Evolutionary conservation across 495 filamentous ascomycete species (phyloP).

Genomic region (Xylaria intraflava): DNA sequence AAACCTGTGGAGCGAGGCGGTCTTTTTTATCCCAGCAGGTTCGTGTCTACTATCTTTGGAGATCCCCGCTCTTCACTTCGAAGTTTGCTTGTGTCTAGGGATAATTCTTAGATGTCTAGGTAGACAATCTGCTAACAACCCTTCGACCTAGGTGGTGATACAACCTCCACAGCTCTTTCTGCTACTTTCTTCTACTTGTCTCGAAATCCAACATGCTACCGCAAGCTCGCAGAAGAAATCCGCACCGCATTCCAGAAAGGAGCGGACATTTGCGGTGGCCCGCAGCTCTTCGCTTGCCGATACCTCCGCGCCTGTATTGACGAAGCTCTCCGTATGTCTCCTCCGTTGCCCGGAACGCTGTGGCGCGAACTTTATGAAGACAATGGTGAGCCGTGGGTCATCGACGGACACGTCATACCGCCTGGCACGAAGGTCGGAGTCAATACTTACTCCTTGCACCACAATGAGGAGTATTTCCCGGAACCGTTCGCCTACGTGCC

Average conservation of each 20-base stretch:
- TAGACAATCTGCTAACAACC: neutral
- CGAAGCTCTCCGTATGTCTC: conserved; percentile 52
- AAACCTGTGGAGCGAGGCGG: conserved; percentile 13
- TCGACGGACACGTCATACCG: conserved; percentile 46
- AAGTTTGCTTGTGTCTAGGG: too few species aligned
- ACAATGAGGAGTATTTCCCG: conserved; percentile 48
- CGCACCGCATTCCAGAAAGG: conserved; percentile 29
- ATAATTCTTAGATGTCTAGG: too few species aligned
- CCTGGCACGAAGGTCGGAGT: conserved; percentile 48
- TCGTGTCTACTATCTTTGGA: too few species aligned
- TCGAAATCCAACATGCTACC: conserved; percentile 34
- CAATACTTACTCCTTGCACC: conserved; percentile 50
- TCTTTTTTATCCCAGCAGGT: conserved; percentile 23
- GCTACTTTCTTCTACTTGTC: conserved; percentile 50
- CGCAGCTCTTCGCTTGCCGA: conserved; percentile 42
- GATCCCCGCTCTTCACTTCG: too few species aligned
- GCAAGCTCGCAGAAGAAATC: conserved; percentile 35
- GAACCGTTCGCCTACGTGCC: conserved; percentile 44
- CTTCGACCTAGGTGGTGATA: conserved; percentile 29
- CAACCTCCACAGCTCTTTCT: conserved; percentile 39
- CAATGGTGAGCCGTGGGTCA: conserved; percentile 42
- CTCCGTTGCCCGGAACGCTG: conserved; percentile 41
- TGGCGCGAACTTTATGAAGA: conserved; percentile 31
- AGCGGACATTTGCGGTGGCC: conserved; percentile 29
- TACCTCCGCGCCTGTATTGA: conserved; percentile 46